Percentiles rank a stretch among this genome's conserved stretches.
phyloP scores from a whole-genome alignment of 208 protist genomes.

The Acanthamoeba sp. region DNA sequence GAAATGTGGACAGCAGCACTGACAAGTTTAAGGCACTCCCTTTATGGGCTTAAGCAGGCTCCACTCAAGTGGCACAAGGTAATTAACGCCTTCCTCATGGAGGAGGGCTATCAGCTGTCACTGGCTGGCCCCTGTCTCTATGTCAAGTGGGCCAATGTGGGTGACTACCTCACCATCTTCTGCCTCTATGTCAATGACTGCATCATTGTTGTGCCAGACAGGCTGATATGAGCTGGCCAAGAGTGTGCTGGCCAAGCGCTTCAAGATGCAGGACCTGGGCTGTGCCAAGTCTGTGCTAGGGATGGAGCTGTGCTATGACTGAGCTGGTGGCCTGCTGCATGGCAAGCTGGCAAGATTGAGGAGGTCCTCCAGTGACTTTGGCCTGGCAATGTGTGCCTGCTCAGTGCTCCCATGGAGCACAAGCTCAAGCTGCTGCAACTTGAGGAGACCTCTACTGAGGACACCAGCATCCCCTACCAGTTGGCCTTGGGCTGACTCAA shows the following conservation, averaged over 20 bases:
- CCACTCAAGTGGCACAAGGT: not conserved
- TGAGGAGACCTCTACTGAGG: too few relatives aligned
- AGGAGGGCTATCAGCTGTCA: not conserved
- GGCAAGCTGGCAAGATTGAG: not conserved
- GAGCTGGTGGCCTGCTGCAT: not conserved
- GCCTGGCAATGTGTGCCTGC: too few relatives aligned
- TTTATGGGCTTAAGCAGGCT: not conserved
- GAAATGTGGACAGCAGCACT: not conserved
- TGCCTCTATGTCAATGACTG: constrained; percentile 10
- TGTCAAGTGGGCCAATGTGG: not conserved
- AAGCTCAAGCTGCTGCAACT: too few relatives aligned
- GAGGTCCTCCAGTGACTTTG: too few relatives aligned
- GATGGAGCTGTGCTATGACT: not conserved
- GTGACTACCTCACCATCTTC: not conserved
- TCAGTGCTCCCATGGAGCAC: too few relatives aligned
- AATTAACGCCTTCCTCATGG: not conserved
- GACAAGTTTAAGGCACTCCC: not conserved
- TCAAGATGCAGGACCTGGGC: not conserved
- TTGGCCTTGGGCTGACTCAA: too few relatives aligned
- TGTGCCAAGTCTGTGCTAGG: not conserved
- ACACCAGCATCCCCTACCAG: too few relatives aligned
- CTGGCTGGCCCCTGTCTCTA: not conserved
- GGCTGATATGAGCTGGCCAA: not conserved
- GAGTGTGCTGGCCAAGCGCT: not conserved
- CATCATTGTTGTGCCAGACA: not conserved